Evolutionary conservation across 2,329 filamentous ascomycete genomes (phyloP).

Genomic region (Neofusicoccum parvum): DNA sequence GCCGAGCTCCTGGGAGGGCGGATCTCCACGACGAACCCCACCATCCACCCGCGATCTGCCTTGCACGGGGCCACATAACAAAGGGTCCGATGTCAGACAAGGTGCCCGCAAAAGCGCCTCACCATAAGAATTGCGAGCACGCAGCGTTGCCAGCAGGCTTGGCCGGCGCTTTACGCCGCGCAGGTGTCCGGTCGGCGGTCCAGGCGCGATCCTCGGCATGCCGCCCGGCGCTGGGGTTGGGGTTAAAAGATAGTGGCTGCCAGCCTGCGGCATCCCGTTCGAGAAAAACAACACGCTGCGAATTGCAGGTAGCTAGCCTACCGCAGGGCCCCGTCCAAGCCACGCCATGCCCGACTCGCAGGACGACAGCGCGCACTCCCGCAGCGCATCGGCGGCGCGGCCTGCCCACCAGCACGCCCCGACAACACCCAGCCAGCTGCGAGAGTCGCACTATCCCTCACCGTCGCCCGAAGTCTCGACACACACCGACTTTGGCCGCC

Average conservation of each 20-base stretch:
- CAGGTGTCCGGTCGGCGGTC: not conserved
- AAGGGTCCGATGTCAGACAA: not conserved
- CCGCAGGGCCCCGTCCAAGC: conserved; percentile 27
- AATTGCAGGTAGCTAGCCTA: conserved; percentile 8
- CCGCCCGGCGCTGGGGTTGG: not conserved
- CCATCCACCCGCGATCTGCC: not conserved
- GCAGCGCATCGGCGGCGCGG: conserved; percentile 36
- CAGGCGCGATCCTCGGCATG: not conserved
- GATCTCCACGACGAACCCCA: not conserved
- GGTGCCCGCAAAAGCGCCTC: not conserved
- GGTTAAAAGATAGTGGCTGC: not conserved
- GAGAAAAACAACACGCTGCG: conserved; percentile 2
- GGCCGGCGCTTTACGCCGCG: not conserved
- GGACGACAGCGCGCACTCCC: conserved; percentile 19
- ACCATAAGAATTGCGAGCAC: not conserved
- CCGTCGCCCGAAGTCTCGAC: conserved; percentile 42
- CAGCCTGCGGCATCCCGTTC: not conserved
- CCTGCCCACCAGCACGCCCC: conserved; percentile 37
- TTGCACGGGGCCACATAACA: not conserved
- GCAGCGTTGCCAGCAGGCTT: not conserved
- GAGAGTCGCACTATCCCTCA: conserved; percentile 46
- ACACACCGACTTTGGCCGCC: conserved; percentile 29
- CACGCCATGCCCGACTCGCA: conserved; percentile 23
- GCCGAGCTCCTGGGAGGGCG: not conserved
- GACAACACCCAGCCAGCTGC: conserved; percentile 41